phyloP scores from a whole-genome alignment of 2,329 filamentous ascomycete genomes.

The Trichophyton rubrum region DNA sequence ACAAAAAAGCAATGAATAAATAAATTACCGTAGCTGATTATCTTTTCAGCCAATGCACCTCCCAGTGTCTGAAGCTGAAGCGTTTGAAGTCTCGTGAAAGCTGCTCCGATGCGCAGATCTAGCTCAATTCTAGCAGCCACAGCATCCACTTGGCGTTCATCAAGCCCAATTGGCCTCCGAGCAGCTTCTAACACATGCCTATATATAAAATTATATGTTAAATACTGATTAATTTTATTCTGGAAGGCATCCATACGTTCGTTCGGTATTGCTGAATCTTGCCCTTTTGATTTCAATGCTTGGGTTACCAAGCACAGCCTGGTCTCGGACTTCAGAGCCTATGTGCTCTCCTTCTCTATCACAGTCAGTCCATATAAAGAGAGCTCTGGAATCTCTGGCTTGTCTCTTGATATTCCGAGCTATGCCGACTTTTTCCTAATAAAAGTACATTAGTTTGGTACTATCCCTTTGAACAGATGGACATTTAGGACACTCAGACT shows the following conservation, averaged over 20 bases:
- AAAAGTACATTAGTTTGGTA: not conserved
- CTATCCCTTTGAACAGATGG: not conserved
- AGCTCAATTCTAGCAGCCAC: conserved; percentile 83
- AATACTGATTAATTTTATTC: not conserved
- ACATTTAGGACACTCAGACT: not conserved
- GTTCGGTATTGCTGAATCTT: conserved; percentile 89
- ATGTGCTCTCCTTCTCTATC: conserved; percentile 97
- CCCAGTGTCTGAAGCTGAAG: conserved; percentile 62
- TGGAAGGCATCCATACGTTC: conserved; percentile 48
- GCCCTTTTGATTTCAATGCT: conserved; percentile 71
- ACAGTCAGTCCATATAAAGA: conserved; percentile 98
- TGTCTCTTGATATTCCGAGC: conserved; percentile 74
- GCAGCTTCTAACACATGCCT: conserved; percentile 83
- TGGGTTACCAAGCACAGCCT: conserved; percentile 62
- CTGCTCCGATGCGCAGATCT: conserved; percentile 80
- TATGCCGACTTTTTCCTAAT: conserved; percentile 62
- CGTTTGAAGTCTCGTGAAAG: conserved; percentile 82
- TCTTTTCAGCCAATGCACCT: conserved; percentile 49
- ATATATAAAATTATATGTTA: conserved; percentile 9
- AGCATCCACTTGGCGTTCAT: conserved; percentile 75
- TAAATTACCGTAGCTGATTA: conserved; percentile 65
- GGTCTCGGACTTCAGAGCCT: conserved; percentile 73
- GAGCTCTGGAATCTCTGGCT: conserved; percentile 55
- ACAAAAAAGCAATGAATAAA: conserved; percentile 10
- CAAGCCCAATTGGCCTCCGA: conserved; percentile 60